Evolutionary conservation across 306 rosid species (phyloP), one percentile per base, ranked within the genome.

Genomic region (Sesbania bispinosa): DNA sequence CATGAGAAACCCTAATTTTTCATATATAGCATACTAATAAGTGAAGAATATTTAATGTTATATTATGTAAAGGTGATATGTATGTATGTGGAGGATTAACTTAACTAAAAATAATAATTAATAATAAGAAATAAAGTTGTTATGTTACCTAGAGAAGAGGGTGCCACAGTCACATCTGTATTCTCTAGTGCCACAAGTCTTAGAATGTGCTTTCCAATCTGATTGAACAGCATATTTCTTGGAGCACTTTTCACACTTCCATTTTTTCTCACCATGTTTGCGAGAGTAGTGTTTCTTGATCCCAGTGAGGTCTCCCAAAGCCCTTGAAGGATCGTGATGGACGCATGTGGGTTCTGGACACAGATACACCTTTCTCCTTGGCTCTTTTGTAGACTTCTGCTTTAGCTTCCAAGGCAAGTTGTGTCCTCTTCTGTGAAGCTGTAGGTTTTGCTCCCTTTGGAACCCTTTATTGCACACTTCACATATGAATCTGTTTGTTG

Each of bases 391-490:
- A 6, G 76, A 79, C 75, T 93, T 93, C 36, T 93, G 98, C 86
- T 93, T 93, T 6, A 93, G 83, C 89, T 93, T 93, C 98, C 98
- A 93, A 0, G 98, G 98, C 16, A 93, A 84, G 70, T 93, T 93
- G 82, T 93, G 98, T 30, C 98, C 98, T 90, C 98, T 88, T 83
- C 98, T 88, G 77, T 93, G 98, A 0, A 93, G 96, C 81, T 93
- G 98, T 19, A 93, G 88, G 43, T 93, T 93, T 74, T 93, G 98
- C 83, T 93, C 98, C 76, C 98, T 90, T 69, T 93, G 98, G 20
- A 93, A 93, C 80, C 98, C 98, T 84, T 93, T 93, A 83, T 93
- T 93, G 84, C 98, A 93, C 6, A 93, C 98, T 41, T 93, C 98
- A 55, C 98, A 93, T 69, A 93, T 93, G 67, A 93, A 93, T 82